Evolutionary conservation across 2,329 filamentous ascomycete species (phyloP).

Genomic region (Colletotrichum sp.): DNA sequence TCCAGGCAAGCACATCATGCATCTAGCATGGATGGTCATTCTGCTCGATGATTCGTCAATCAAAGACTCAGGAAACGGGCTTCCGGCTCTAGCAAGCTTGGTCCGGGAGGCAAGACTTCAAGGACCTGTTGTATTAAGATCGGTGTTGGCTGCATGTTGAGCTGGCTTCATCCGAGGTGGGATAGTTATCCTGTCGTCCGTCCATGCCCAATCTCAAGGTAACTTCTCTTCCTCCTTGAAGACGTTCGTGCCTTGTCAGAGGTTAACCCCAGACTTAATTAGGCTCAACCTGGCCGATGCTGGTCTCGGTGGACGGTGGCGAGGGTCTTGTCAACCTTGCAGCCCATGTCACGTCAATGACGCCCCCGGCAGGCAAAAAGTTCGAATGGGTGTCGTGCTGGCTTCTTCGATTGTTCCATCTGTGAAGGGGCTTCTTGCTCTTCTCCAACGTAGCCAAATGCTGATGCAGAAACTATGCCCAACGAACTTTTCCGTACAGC

Average conservation of each 20-base stretch:
- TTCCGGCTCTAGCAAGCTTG: constrained; percentile 7
- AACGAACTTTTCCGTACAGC: neutral
- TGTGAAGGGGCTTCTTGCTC: neutral
- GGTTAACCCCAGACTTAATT: neutral
- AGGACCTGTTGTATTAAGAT: constrained; percentile 23
- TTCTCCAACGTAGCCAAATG: neutral
- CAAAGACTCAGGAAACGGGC: neutral
- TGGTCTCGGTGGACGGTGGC: constrained; percentile 3
- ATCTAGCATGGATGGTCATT: neutral
- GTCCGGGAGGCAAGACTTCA: neutral
- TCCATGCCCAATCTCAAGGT: neutral
- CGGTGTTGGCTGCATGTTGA: constrained; percentile 31
- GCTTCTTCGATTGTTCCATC: neutral
- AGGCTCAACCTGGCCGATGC: neutral
- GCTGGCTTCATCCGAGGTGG: constrained; percentile 1
- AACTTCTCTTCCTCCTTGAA: neutral
- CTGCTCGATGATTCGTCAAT: constrained; percentile 1
- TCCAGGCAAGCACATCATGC: neutral
- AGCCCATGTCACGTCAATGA: neutral
- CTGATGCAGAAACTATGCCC: neutral
- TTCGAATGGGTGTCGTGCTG: neutral
- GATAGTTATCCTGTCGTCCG: neutral
- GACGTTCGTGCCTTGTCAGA: neutral
- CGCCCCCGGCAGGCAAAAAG: neutral
- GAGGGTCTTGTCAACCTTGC: constrained; percentile 1